These are phyloP conservation scores for Nakataea oryzae DNA, from an alignment of 2,329 filamentous ascomycete genomes.

Conservation along the genomic window DNA sequence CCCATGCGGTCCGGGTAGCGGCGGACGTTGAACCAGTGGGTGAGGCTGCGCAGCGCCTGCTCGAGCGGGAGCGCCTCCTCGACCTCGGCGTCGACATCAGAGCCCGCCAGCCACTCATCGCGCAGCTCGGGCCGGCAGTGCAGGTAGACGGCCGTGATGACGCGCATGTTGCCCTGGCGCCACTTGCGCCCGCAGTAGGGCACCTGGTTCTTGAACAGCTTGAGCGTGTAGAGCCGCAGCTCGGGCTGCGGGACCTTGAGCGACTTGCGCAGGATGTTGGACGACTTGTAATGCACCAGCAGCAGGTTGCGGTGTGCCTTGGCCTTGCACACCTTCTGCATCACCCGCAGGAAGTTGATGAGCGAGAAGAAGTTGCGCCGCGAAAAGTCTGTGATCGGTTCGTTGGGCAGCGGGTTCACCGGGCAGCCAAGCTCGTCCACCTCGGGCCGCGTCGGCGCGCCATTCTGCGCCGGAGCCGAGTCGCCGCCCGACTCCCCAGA, in stretches of 20 bases:
- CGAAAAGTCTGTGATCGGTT: conserved; percentile 81
- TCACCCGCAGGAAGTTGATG: conserved; percentile 89
- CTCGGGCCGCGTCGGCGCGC: conserved; percentile 34
- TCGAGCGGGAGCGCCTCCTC: conserved; percentile 88
- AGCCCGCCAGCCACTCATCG: conserved; percentile 89
- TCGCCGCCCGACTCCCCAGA: conserved; percentile 1
- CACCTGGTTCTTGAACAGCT: conserved; percentile 97
- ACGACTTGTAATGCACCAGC: conserved; percentile 91
- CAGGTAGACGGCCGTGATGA: conserved; percentile 93
- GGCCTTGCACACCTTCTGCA: conserved; percentile 95
- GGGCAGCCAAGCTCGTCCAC: conserved; percentile 87
- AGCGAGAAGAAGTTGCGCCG: conserved; percentile 91
- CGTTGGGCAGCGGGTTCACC: conserved; percentile 54
- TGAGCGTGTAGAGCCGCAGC: conserved; percentile 86
- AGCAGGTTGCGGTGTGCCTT: conserved; percentile 92
- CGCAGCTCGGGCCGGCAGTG: conserved; percentile 86
- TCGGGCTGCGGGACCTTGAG: conserved; percentile 83
- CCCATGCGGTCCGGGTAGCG: conserved; percentile 72
- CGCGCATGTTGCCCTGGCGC: conserved; percentile 96
- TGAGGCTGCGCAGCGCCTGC: conserved; percentile 78
- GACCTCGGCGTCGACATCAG: conserved; percentile 86
- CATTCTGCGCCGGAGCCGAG: neutral
- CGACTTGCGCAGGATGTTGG: conserved; percentile 81
- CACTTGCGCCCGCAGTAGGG: conserved; percentile 97
- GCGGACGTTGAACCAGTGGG: conserved; percentile 88